Evolutionary conservation across 2,329 filamentous ascomycete species (phyloP).

Genomic region (Setomelanomma holmii): DNA sequence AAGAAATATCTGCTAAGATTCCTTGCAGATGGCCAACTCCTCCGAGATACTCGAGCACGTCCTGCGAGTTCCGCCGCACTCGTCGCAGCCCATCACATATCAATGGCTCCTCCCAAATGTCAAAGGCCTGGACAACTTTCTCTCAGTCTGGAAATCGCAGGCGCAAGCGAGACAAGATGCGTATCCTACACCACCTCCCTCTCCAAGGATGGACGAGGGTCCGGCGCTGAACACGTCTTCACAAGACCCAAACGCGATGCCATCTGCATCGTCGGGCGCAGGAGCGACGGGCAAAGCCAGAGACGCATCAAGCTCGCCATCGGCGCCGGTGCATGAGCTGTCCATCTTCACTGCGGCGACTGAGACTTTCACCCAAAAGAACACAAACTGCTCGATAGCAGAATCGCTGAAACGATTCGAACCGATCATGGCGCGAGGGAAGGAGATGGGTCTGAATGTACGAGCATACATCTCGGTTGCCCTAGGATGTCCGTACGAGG

Average conservation of each 20-base stretch:
- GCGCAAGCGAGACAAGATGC: slow-evolving; percentile 49
- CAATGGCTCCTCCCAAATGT: slow-evolving; percentile 82
- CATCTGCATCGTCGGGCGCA: slow-evolving; percentile 42
- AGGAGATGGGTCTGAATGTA: slow-evolving; percentile 70
- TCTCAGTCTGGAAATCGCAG: slow-evolving; percentile 58
- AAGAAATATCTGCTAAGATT: slow-evolving; percentile 49
- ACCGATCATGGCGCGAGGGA: slow-evolving; percentile 73
- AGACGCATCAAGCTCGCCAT: slow-evolving; percentile 14
- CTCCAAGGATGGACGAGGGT: slow-evolving; percentile 43
- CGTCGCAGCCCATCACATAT: slow-evolving; percentile 68
- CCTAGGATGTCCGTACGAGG: slow-evolving; percentile 79
- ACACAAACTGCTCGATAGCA: slow-evolving; percentile 81
- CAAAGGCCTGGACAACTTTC: slow-evolving; percentile 73
- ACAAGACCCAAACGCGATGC: slow-evolving; percentile 52
- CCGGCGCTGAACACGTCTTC: slow-evolving; percentile 54
- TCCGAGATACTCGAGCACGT: slow-evolving; percentile 75
- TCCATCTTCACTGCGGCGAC: slow-evolving; percentile 85
- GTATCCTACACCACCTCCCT: slow-evolving; percentile 56
- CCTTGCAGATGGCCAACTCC: slow-evolving; percentile 76
- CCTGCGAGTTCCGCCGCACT: slow-evolving; percentile 63
- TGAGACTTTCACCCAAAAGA: slow-evolving; percentile 79
- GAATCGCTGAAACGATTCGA: slow-evolving; percentile 75
- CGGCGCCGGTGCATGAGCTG: slow-evolving; percentile 60
- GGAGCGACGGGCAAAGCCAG: slow-evolving; percentile 38
- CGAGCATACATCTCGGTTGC: slow-evolving; percentile 78